Evolutionary conservation across 768 basidiomycete genomes (phyloP).

Genomic region (Phanerochaete carnosa): DNA sequence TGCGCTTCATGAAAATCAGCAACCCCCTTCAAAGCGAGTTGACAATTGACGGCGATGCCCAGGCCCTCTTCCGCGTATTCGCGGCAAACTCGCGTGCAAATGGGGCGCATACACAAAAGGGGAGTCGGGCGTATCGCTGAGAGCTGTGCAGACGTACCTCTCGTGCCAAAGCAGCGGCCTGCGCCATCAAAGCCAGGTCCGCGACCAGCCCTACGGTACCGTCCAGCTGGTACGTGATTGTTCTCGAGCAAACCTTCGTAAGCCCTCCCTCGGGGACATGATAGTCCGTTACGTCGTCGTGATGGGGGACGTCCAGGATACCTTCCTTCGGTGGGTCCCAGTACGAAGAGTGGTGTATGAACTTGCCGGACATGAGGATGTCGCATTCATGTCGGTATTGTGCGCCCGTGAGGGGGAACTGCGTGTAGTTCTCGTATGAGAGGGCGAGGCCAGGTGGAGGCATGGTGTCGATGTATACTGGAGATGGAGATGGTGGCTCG

Average conservation of each 20-base stretch:
- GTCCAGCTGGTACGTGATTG: constrained; percentile 70
- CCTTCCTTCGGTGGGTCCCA: constrained; percentile 38
- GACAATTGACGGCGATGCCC: no score
- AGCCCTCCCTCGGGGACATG: constrained; percentile 22
- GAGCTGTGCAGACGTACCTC: constrained; percentile 40
- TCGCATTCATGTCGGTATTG: constrained; percentile 59
- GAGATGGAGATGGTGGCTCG: constrained; percentile 15
- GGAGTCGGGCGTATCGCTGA: neutral
- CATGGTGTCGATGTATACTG: constrained; percentile 19
- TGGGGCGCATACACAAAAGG: neutral
- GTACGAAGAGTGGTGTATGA: constrained; percentile 44
- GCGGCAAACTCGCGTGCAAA: neutral
- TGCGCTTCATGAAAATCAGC: constrained; percentile 37
- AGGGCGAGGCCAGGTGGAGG: constrained; percentile 27
- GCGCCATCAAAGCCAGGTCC: constrained; percentile 65
- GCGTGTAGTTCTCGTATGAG: constrained; percentile 56
- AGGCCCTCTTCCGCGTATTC: neutral
- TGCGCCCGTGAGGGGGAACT: constrained; percentile 52
- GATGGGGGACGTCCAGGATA: constrained; percentile 29
- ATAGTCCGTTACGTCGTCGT: constrained; percentile 22
- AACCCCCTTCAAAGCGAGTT: neutral
- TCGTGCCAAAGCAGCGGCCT: constrained; percentile 61
- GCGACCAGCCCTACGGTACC: constrained; percentile 62
- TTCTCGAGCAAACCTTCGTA: constrained; percentile 46
- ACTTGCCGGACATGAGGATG: constrained; percentile 43